Base-by-base conservation (phyloP, 306 rosid species). In the Alnus glutinosa region DNA sequence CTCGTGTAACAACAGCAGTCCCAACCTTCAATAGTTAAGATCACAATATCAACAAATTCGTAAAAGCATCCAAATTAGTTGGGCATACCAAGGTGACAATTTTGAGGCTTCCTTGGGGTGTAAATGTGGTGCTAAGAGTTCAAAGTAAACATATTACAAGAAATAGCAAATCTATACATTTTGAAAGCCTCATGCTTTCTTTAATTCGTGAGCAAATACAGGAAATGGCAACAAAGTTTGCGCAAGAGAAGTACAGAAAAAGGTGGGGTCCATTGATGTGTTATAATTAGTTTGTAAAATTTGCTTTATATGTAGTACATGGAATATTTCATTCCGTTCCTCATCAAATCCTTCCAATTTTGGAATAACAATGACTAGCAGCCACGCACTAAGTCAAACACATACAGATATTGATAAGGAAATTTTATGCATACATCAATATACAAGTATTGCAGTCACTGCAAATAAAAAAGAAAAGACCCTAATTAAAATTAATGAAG, bases 1-100 rank as follows among this genome's bases (percentile, higher is more conserved):
- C 58, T 19, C 92, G 88, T 8, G 92, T 89, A n/a, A 89, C 92
- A 75, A 89, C 92, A 4, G 92, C 92, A 46, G 92, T 89, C 70
- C 92, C 92, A 64, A 89, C 92, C 92, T 89, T 80, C 67, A 80
- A 23, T 12, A 44, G 46, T 13, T n/a, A 73, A 42, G 80, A 81
- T 9, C 72, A 74, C 67, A 76, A 55, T 18, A 69, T 72, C 49
- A 59, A 63, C 1, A 58, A 39, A 36, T 18, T 32, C 4, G 30
- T 10, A 68, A 66, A 80, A 34, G 48, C 28, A 70, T 55, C 12
- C 72, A 68, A 42, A 42, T 68, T 39, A 39, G 10, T 42, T 44
- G 16, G n/a, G 30, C 72, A 39, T 6, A 39, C 9, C 50, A 39
- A 39, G 51, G 12, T 18, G 15, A n/a, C 7, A 68, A 42, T 68